phyloP scores from a whole-genome alignment of 1,284 basidiomycete genomes.

The Cronartium ribicola region DNA sequence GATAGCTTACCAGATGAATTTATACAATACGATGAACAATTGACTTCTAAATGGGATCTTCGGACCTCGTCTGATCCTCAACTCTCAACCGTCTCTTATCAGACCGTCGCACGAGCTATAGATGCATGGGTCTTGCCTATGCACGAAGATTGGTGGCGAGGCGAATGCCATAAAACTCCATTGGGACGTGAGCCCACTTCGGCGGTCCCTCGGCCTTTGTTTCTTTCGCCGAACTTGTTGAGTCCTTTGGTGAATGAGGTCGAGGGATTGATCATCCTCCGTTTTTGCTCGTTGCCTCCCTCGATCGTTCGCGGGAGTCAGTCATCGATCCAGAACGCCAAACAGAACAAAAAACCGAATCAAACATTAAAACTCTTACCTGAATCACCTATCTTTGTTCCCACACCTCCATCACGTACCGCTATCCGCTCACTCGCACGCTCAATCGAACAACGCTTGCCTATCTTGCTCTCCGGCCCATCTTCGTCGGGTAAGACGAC shows the following conservation, averaged over 20 bases:
- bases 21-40: conserved; percentile 31
- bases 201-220: neutral
- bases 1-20: conserved; percentile 23
- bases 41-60: conserved; percentile 30
- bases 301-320: neutral
- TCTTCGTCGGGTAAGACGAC: conserved; percentile 87
- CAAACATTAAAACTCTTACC: no score
- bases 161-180: neutral
- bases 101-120: conserved; percentile 21
- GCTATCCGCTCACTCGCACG: conserved; percentile 25
- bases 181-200: neutral
- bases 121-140: conserved; percentile 39
- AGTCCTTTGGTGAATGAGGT: conserved; percentile 20
- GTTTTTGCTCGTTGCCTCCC: conserved; percentile 19
- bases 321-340: neutral
- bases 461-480: conserved; percentile 77
- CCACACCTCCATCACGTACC: conserved; percentile 27
- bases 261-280: conserved; percentile 15
- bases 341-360: neutral
- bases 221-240: conserved; percentile 15
- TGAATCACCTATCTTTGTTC: conserved; percentile 6
- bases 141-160: conserved; percentile 16
- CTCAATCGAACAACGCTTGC: conserved; percentile 54
- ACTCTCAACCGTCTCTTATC: conserved; percentile 6
- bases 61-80: neutral